These are phyloP conservation scores for Pterula multifida DNA, from an alignment of 1,284 basidiomycete species.

Conservation along the genomic window DNA sequence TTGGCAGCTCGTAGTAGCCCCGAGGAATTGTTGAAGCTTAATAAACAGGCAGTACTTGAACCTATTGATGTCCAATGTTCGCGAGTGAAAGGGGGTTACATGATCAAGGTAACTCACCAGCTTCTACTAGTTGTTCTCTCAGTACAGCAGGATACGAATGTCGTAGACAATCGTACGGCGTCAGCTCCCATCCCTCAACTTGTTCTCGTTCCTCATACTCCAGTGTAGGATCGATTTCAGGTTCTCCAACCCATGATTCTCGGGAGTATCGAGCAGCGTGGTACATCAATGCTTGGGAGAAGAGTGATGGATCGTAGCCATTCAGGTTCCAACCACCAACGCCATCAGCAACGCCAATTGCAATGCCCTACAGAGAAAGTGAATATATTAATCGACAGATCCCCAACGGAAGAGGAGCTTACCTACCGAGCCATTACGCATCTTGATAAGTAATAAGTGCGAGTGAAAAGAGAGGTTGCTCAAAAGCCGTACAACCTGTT, in stretches of 20 bases:
- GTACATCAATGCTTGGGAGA: slow-evolving; percentile 57
- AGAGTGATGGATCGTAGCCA: slow-evolving; percentile 75
- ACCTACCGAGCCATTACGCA: slow-evolving; percentile 69
- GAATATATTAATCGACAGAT: slow-evolving; percentile 12
- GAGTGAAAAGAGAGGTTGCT: not conserved
- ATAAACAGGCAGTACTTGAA: slow-evolving; percentile 77
- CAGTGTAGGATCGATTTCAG: slow-evolving; percentile 40
- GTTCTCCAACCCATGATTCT: slow-evolving; percentile 62
- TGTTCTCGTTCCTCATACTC: slow-evolving; percentile 32
- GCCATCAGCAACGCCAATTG: slow-evolving; percentile 62
- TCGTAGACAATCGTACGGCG: slow-evolving; percentile 58
- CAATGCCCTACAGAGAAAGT: slow-evolving; percentile 46
- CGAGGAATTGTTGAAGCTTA: slow-evolving; percentile 66
- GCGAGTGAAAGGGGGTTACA: slow-evolving; percentile 3
- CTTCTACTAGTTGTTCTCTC: slow-evolving; percentile 56
- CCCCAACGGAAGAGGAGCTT: slow-evolving; percentile 12
- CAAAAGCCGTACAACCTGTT: not conserved
- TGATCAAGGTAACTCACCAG: slow-evolving; percentile 59
- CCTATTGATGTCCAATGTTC: slow-evolving; percentile 39
- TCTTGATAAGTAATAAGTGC: slow-evolving; percentile 38
- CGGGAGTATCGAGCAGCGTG: slow-evolving; percentile 60
- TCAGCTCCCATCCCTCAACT: slow-evolving; percentile 59
- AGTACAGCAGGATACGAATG: slow-evolving; percentile 65
- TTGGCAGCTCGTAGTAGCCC: slow-evolving; percentile 74
- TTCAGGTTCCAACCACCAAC: slow-evolving; percentile 65